Evolutionary conservation across 495 filamentous ascomycete species (phyloP), one percentile per base, ranked within the genome.

Genomic region (Xylaria cubensis): DNA sequence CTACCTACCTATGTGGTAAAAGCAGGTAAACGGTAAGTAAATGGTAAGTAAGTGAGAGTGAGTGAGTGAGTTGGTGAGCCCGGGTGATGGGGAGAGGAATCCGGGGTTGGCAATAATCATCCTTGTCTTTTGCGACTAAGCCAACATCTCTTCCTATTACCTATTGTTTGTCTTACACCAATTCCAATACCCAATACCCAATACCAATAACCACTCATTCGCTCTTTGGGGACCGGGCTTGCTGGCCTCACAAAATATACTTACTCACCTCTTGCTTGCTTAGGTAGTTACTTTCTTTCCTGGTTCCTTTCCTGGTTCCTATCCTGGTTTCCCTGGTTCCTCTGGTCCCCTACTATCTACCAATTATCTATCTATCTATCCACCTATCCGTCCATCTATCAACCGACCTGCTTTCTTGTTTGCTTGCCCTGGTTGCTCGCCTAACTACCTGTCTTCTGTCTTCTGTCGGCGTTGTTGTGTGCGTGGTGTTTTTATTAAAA

Each of bases 121-220:
- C 32, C 68, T 55, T 70, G 68, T 44, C 48, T 42, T 42, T 42
- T 36, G 24, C 56, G 50, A 71, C 69, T 64, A 53, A 64, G 59
- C 36, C 69, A 64, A 62, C 69, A 24, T 64, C 46, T 64, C 46
- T 39, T 39, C 36, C 36, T 39, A 39, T 32, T 24, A 53, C 48
- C 50, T 69, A 24, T 36, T 51, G 12, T 41, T 39, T 69, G 41
- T 62, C 69, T 71, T 71, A 71, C 69, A 71, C 48, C 39, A 46
- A 17, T n/a, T 44, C 59, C 59, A 51, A 63, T 34, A 39, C 41
- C 56, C 44, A 26, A 36, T 36, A 36, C 34, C 36, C 6, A 7
- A 29, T 10, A 63, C 59, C 59, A 51, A 63, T 34, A 12, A 53
- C 58, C 44, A 29, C 32, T 63, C 58, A 70, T 55, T 63, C 68